Conservation (phyloP, 306 rosid species). For the Medicago arabica region DNA sequence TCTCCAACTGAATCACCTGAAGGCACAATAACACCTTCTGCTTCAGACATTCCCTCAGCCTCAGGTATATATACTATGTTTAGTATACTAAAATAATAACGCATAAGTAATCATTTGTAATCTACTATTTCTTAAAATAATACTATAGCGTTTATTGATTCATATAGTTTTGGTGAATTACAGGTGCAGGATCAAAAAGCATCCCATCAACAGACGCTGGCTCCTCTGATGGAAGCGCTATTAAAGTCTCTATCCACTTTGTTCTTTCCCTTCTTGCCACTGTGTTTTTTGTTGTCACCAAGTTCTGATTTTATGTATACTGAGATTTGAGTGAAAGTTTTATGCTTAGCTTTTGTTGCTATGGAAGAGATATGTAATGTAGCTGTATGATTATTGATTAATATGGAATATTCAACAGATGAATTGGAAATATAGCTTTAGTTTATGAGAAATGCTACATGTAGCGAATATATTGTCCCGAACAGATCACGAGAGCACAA, state of each 20-base stretch:
- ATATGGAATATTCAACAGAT: too few relatives aligned
- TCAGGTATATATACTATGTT: conserved; percentile 40
- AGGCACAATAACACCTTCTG: conserved; percentile 53
- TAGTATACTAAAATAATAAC: too few relatives aligned
- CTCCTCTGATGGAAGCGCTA: conserved; percentile 51
- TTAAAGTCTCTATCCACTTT: conserved; percentile 44
- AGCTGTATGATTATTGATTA: too few relatives aligned
- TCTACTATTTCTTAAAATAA: too few relatives aligned
- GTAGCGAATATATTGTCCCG: too few relatives aligned
- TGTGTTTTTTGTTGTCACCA: conserved; percentile 44
- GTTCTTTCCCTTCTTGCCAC: conserved; percentile 48
- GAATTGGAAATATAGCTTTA: too few relatives aligned
- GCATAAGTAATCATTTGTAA: too few relatives aligned
- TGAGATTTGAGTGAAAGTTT: conserved; percentile 7
- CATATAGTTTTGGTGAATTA: conserved; percentile 28
- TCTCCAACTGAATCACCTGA: conserved; percentile 39
- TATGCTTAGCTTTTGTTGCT: too few relatives aligned
- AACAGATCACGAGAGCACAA: too few relatives aligned
- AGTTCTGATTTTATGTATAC: conserved; percentile 41
- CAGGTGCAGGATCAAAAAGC: conserved; percentile 58
- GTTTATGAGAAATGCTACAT: too few relatives aligned
- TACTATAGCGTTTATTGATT: too few relatives aligned
- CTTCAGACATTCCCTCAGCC: conserved; percentile 58
- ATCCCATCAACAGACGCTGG: conserved; percentile 53
- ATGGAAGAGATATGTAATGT: too few relatives aligned